Base-by-base conservation (phyloP, 352 stramenopile species). In the Globisporangium polare region DNA sequence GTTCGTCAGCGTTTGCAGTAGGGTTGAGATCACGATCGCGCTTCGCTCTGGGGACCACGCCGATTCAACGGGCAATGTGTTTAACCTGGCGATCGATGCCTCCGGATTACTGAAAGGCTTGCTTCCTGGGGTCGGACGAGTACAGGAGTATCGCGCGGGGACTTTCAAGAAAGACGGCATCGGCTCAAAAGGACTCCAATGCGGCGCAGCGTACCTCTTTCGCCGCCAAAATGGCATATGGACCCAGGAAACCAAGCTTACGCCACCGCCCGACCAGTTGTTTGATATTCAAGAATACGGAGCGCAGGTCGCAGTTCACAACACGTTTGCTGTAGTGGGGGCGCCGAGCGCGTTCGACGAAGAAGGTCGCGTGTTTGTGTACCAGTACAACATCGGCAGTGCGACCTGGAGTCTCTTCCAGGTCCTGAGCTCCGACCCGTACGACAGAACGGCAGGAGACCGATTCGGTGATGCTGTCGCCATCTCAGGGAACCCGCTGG, bases 181-280 rank as follows among this genome's bases (percentile, higher is more conserved):
- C 10, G 69, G 67, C 20, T 71, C 80, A 7, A 93, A 92, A 57
- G 86, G 86, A 9, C 39, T 85, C 10, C 82, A 91, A 45, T 86
- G 83, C 26, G 86, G 86, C 10, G 86, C 84, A 18, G 71, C 69
- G 8, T 95, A 95, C 27, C 50, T 94, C 0, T 95, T 92, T 57
- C 58, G 37, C 2, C 68, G 76, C 5, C 62, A 80, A 26, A 42
- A 51, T 0, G 41, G 64, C 7, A 75, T 72, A 12, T 95, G 86
- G 86, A 73, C 65, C 0, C 82, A 92, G 37, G 57, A 67, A 9
- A 50, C 62, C 24, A 95, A 95, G 58, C 27, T 93, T 2, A 50
- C 65, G 1, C 78, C 84, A 5, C 83, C 84, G 13, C 20, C 74
- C 0, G 55, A 29, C 0, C 58, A 74, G 46, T 59, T 91, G 22